Base-by-base conservation (phyloP, 768 basidiomycete species). In the Roridomyces roridus region DNA sequence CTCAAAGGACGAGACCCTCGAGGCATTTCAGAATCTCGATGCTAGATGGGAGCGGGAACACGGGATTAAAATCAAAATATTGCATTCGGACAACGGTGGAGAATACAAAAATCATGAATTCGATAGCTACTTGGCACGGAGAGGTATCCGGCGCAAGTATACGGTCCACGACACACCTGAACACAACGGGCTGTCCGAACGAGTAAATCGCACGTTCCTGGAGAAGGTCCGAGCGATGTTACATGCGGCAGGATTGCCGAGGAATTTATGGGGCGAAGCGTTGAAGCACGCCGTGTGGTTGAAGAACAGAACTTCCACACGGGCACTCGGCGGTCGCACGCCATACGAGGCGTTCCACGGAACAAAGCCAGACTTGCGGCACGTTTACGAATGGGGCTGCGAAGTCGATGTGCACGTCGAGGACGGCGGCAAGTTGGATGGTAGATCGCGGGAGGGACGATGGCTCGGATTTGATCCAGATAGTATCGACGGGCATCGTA, bases 131-230 rank as follows among this genome's bases (percentile, higher is more conserved):
- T 60, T 74, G 1, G 47, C 58, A 1, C 31, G 47, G 1, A 47
- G 64, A 23, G 70, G 70, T 0, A 70, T 59, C 0, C 46, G 36
- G 6, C 66, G 54, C 0, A 42, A 52, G 10, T 55, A 65, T 21
- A 73, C 70, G 24, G 61, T 63, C 3, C 70, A 68, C 6, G 51
- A 70, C 31, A 69, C 63, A 0, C 72, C 72, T 1, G 63, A 77
- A 34, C 68, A 78, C 51, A 77, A 77, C 54, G 73, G 77, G 6
- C 59, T 79, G 5, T 72, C 76, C 0, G 76, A 80, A 56, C 51
- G 70, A 4, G 63, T 71, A 14, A 78, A 74, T 40, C 57, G 72
- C 5, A 70, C 65, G 0, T 37, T 74, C 1, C 15, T 71, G 2
- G 70, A 77, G 29, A 58, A 66, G 10, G 67, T 69, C 10, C 58